Evolutionary conservation across 257 asterid species (phyloP), one percentile per base, ranked within the genome.

Genomic region (Solanum microdontum): DNA sequence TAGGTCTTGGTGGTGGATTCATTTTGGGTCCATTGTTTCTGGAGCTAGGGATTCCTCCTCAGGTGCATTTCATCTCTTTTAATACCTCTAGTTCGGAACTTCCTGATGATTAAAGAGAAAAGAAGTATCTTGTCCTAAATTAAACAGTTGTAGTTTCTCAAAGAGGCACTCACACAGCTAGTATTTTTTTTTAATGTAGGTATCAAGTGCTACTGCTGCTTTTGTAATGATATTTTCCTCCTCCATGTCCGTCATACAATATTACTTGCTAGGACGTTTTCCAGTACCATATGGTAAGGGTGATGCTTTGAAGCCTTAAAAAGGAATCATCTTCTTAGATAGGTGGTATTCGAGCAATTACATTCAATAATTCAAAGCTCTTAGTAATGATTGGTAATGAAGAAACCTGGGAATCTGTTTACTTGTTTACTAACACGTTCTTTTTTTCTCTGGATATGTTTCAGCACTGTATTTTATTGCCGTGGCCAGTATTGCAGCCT

Each of bases 1-100:
- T 93, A 34, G 96, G 96, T 85, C 96, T 93, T 17, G 96, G 96
- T 21, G 96, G 96, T 48, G 96, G 96, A 55, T 93, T 93, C 92
- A 93, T 93, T 64, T 69, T 93, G 75, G 94, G 95, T 73, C 96
- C 96, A 28, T 84, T 93, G 87, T 88, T 92, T 62, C 84, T 93
- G 2, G 95, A 93, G 86, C 92, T 93, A 2, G 96, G 95, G 43
- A 83, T 91, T 87, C 96, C 96, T 89, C 95, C 96, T 21, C 96
- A 92, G 94, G 96, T 92, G 26, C 76, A 32, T 80, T 83, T 48
- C 55, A 45, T 30, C 37, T 43, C 26, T 43, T 80, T 43, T 80
- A 45, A 80, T 80, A 4, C 84, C 2, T 26, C 37, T 26, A 26
- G 39, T 80, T 43, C 8, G 4, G 62, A 37, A 14, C 7, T 0